A percentile compares a stretch with the other conserved stretches of the same genome.
phyloP scores from a whole-genome alignment of 768 basidiomycete species.

The Albatrellus ellisii region DNA sequence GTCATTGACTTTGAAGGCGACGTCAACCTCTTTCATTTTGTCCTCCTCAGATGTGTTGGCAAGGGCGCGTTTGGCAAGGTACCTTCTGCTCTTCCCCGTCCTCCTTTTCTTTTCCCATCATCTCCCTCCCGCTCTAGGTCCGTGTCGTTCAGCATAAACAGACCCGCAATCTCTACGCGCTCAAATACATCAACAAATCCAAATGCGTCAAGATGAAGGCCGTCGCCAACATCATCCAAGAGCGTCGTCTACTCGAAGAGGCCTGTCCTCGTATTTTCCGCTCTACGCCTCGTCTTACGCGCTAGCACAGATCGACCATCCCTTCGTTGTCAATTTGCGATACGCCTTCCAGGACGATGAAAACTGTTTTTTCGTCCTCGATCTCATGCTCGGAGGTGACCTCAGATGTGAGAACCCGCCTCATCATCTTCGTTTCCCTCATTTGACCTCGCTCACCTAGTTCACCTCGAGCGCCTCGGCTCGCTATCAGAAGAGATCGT shows the following conservation, averaged over 20 bases:
- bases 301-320: slow-evolving; percentile 71
- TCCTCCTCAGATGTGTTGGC: slow-evolving; percentile 89
- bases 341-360: slow-evolving; percentile 98
- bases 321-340: slow-evolving; percentile 87
- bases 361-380: slow-evolving; percentile 96
- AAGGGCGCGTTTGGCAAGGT: slow-evolving; percentile 99
- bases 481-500: slow-evolving; percentile 66
- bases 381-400: slow-evolving; percentile 95
- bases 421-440: background rate
- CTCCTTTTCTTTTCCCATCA: slow-evolving; percentile 5
- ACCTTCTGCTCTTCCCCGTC: slow-evolving; percentile 5
- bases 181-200: slow-evolving; percentile 98
- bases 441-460: slow-evolving; percentile 24
- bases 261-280: slow-evolving; percentile 25
- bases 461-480: slow-evolving; percentile 78
- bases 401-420: slow-evolving; percentile 60
- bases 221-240: slow-evolving; percentile 94
- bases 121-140: slow-evolving; percentile 42
- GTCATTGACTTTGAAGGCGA: slow-evolving; percentile 94
- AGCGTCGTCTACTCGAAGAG: slow-evolving; percentile 91
- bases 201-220: slow-evolving; percentile 99
- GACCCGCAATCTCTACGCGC: slow-evolving; percentile 89
- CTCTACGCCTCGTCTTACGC: slow-evolving; percentile 11
- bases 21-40: slow-evolving; percentile 94
- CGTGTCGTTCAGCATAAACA: slow-evolving; percentile 99